Evolutionary conservation across 2,329 filamentous ascomycete species (phyloP), one percentile per base, ranked within the genome.

Genomic region (Clathrospora elynae): DNA sequence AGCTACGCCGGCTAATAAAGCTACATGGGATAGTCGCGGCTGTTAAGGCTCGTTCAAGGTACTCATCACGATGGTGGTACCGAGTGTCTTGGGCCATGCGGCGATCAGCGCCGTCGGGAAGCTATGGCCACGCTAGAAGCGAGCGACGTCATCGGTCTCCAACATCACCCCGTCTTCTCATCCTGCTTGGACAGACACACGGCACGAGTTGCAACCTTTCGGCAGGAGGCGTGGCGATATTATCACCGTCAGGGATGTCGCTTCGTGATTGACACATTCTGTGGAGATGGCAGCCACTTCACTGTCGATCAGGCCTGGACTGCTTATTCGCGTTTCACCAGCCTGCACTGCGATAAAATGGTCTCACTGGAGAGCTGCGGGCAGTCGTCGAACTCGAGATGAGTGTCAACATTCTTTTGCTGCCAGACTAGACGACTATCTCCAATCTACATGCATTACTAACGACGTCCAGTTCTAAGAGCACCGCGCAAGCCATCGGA

Each of bases 271-370:
- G 35, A 46, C 49, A 47, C 35, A 43, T 45, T 42, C 39, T 28
- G 48, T 54, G 55, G 52, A 43, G 30, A 46, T 24, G 22, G 33
- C 46, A 46, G 55, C 56, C 56, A 60, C 59, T 51, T 44, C 26
- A 34, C 43, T 35, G 59, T 54, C 53, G 56, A 68, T 68, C 59
- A 61, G 43, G 57, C 51, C 59, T 61, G 51, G 57, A 57, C 35
- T 48, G 32, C 26, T 43, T 45, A 43, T 43, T 46, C 40, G 45
- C 44, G 46, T 46, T 40, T 19, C 41, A 29, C 35, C 17, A 44
- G 25, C 36, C 23, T 23, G 33, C 6, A 35, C 17, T 23, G 8
- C 29, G 17, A 5, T 17, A 3, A 11, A 17, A 22, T 5, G 12
- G 10, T 13, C 23, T 17, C 11, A 9, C 29, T 20, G 9, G 32